Evolutionary conservation across 306 rosid genomes (phyloP).

Genomic region (Fagus sylvatica): DNA sequence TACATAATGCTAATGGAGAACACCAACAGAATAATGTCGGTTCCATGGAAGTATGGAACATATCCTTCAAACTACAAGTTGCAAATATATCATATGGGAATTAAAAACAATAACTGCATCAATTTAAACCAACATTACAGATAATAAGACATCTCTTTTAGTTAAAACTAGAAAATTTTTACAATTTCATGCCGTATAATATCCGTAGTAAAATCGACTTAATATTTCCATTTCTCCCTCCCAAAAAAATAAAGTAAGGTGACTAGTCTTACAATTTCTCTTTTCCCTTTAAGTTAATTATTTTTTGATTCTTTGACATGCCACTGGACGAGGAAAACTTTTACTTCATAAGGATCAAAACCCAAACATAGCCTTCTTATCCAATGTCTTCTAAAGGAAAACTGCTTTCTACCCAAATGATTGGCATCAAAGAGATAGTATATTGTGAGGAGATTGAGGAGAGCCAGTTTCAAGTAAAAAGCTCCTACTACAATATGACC

Average conservation of each 20-base stretch:
- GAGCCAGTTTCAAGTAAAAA: slow-evolving; percentile 88
- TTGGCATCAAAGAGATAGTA: slow-evolving; percentile 45
- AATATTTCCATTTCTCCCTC: neutral
- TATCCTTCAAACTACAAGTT: neutral
- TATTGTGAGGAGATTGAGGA: slow-evolving; percentile 76
- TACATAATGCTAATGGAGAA: no score
- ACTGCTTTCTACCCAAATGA: slow-evolving; percentile 9
- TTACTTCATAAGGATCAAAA: neutral
- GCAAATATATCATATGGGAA: neutral
- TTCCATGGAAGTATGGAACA: no score
- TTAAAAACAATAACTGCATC: neutral
- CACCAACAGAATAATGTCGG: no score
- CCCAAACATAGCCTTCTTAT: neutral
- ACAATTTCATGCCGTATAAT: neutral
- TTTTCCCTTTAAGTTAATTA: slow-evolving; percentile 4
- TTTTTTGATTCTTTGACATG: neutral
- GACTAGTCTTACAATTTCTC: slow-evolving; percentile 1
- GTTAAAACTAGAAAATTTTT: neutral
- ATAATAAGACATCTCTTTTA: neutral
- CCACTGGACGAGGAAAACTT: neutral
- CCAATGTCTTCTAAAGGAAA: neutral
- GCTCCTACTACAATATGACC: slow-evolving; percentile 92
- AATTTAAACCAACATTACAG: neutral
- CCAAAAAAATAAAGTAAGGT: neutral
- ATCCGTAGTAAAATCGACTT: neutral